A percentile compares a stretch with the other conserved stretches of the same genome.
Conservation (phyloP, 306 rosid genomes). For the Medicago lupulina region DNA sequence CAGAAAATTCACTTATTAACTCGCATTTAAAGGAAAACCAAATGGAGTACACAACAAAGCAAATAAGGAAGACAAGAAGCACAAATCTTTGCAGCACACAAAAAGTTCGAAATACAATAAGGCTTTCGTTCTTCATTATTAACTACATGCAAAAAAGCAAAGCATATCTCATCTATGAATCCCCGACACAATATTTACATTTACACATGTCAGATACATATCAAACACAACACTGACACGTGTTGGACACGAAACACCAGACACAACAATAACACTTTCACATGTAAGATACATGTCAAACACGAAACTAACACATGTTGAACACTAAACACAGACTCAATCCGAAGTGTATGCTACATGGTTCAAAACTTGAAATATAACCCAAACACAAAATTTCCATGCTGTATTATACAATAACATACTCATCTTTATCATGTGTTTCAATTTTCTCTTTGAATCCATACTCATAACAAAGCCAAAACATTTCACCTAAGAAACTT, state of each 20-base stretch:
- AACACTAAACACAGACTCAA: background rate
- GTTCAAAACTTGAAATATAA: no score
- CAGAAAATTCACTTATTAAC: background rate
- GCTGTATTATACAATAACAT: background rate
- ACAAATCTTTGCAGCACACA: background rate
- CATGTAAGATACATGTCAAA: background rate
- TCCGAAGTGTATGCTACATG: no score
- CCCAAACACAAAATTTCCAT: background rate
- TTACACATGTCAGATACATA: no score
- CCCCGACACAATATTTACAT: background rate
- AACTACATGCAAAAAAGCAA: background rate
- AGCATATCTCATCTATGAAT: background rate
- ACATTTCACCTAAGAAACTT: background rate
- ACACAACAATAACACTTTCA: background rate
- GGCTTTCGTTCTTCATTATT: background rate
- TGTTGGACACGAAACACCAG: background rate
- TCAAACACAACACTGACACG: background rate
- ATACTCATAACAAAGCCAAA: conserved; percentile 20
- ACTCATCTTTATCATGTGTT: background rate
- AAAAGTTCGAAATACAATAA: background rate
- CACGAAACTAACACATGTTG: background rate
- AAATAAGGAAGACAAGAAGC: conserved; percentile 23
- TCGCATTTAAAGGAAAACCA: background rate
- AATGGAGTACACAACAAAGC: conserved; percentile 4
- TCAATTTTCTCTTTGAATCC: conserved; percentile 12